Base-by-base conservation (phyloP, 371 early-diverging fungal species). In the Dinochytrium kinnereticum region DNA sequence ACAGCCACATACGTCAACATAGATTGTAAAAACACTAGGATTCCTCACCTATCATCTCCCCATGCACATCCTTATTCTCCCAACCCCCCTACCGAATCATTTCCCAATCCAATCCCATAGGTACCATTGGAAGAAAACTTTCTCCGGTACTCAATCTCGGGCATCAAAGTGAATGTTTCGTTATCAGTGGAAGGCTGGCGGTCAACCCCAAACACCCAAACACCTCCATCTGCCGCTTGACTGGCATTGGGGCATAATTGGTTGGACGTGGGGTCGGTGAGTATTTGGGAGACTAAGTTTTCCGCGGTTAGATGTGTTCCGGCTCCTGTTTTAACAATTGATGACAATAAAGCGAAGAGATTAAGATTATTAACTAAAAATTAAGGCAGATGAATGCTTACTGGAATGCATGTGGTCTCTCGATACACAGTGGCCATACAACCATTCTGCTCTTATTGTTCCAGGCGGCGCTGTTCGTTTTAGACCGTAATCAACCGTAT, bases 191-290 rank as follows among this genome's bases (percentile, higher is more conserved):
- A 61, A 36, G 61, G 34, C 40, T 72, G 72, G 0, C n/a, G 26
- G 71, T 81, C 81, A 19, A 78, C 81, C 19, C 81, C 81, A 44
- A 73, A 40, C 15, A 81, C 68, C 34, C 59, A 57, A 40, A 78
- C 44, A 55, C 31, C 40, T 13, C 81, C 81, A 66, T 81, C 71
- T 7, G 73, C 70, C 0, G 38, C 73, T 38, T 76, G 78, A 0
- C 78, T 44, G 64, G 73, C 76, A 3, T 78, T 78, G 17, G 72
- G 68, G 69, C 81, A 81, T 51, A 81, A 81, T 38, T 79, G 73
- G 72, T 81, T 81, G 44, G 68, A 55, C 21, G 24, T 33, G 30
- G 66, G 57, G 3, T 33, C 65, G 10, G 39, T 67, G 31, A 70
- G 36, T 13, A 37, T 28, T 67, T 15, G 31, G 3, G 61, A 36